phyloP scores from a whole-genome alignment of 2,329 filamentous ascomycete genomes.

The Epichloe uncinata region DNA sequence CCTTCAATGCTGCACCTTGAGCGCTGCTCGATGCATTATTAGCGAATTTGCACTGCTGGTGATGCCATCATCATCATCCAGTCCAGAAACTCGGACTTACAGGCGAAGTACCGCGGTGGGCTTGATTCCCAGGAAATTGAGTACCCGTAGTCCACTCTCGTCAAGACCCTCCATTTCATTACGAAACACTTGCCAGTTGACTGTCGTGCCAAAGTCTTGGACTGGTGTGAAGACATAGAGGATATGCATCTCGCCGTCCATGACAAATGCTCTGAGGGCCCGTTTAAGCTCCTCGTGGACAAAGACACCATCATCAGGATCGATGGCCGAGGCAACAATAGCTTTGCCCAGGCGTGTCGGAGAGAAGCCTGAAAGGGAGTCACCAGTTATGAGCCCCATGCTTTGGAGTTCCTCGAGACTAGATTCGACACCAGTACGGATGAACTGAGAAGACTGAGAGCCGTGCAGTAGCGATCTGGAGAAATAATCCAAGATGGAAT shows the following conservation, averaged over 20 bases:
- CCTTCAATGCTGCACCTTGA: constrained; percentile 51
- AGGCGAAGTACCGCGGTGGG: constrained; percentile 53
- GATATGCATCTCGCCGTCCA: constrained; percentile 71
- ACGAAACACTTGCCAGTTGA: constrained; percentile 63
- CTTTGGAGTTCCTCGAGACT: constrained; percentile 45
- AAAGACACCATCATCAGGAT: constrained; percentile 63
- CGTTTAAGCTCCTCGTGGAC: constrained; percentile 54
- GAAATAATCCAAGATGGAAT: constrained; percentile 55
- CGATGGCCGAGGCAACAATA: constrained; percentile 57
- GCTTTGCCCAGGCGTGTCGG: constrained; percentile 56
- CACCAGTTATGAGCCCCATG: constrained; percentile 40
- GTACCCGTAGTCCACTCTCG: constrained; percentile 56
- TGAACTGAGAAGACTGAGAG: constrained; percentile 34
- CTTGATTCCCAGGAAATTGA: constrained; percentile 55
- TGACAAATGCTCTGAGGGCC: constrained; percentile 59
- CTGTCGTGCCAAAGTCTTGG: constrained; percentile 37
- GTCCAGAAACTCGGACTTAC: constrained; percentile 27
- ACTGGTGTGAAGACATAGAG: constrained; percentile 68
- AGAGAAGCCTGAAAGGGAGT: constrained; percentile 37
- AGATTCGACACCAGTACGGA: constrained; percentile 40
- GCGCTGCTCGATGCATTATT: constrained; percentile 33
- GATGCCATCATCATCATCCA: background rate
- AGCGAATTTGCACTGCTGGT: constrained; percentile 8
- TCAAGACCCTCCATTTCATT: constrained; percentile 58
- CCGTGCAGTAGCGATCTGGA: constrained; percentile 52